phyloP scores from a whole-genome alignment of 2,329 filamentous ascomycete species.

The Anthostomella pinea region DNA sequence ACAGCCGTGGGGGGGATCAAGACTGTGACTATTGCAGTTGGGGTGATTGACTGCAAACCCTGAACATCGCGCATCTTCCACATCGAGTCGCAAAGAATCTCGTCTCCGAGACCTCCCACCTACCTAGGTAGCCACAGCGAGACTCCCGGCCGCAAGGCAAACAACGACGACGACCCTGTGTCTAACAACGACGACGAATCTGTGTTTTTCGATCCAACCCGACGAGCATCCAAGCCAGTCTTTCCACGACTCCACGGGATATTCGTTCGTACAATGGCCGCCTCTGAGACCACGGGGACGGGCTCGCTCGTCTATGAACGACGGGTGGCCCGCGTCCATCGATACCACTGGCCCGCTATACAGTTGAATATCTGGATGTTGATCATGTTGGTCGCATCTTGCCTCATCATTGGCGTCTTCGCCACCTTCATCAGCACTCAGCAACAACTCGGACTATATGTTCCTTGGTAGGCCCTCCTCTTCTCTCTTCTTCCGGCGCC shows the following conservation, averaged over 20 bases:
- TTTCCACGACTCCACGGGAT: not conserved
- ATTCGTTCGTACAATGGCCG: conserved; percentile 30
- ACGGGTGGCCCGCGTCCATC: conserved; percentile 46
- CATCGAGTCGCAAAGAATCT: too few relatives aligned
- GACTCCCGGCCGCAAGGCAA: too few relatives aligned
- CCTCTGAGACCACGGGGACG: conserved; percentile 35
- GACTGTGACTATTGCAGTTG: too few relatives aligned
- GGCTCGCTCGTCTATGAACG: conserved; percentile 44
- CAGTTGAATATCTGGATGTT: conserved; percentile 67
- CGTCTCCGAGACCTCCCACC: too few relatives aligned
- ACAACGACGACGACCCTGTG: too few relatives aligned
- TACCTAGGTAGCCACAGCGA: too few relatives aligned
- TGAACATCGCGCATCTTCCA: too few relatives aligned
- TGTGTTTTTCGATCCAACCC: not conserved
- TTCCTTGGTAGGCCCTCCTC: conserved; percentile 54
- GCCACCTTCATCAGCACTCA: conserved; percentile 59
- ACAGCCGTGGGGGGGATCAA: too few relatives aligned
- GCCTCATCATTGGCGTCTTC: conserved; percentile 60
- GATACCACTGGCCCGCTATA: conserved; percentile 67
- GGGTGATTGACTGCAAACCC: too few relatives aligned
- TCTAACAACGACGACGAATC: too few relatives aligned
- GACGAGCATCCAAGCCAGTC: too few relatives aligned
- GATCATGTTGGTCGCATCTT: conserved; percentile 59
- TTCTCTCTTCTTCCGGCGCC: not conserved
- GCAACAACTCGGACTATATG: conserved; percentile 48